These are phyloP conservation scores for Epichloe aotearoae DNA, from an alignment of 2,329 filamentous ascomycete species.

Conservation along the genomic window DNA sequence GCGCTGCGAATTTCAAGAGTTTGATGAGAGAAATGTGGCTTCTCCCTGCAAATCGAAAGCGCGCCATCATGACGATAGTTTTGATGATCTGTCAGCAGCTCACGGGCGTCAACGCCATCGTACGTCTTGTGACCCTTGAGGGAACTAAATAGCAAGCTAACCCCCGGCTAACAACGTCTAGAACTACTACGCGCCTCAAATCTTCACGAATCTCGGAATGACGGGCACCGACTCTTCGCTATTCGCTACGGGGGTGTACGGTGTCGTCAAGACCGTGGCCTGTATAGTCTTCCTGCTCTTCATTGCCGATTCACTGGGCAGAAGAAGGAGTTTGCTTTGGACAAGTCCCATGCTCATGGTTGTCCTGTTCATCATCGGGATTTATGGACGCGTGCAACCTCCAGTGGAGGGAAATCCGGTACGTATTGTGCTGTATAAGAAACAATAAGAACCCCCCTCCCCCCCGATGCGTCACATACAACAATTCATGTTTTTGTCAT, in stretches of 20 bases:
- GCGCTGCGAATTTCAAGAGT: constrained; percentile 39
- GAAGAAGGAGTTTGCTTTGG: constrained; percentile 47
- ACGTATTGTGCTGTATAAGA: constrained; percentile 6
- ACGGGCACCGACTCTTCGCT: constrained; percentile 41
- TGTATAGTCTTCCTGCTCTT: constrained; percentile 54
- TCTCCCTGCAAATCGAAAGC: constrained; percentile 48
- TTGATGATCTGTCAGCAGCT: constrained; percentile 60
- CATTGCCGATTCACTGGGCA: constrained; percentile 55
- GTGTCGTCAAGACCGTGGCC: constrained; percentile 54
- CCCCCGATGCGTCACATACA: too few relatives aligned
- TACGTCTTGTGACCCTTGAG: constrained; percentile 16
- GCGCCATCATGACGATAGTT: constrained; percentile 47
- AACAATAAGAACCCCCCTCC: too few relatives aligned
- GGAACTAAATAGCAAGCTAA: background rate
- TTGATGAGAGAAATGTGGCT: constrained; percentile 51
- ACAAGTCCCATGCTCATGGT: constrained; percentile 48
- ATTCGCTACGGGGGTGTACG: constrained; percentile 63
- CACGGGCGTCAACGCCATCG: constrained; percentile 44
- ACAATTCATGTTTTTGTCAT: background rate
- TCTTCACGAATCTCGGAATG: constrained; percentile 54
- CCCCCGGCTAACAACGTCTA: constrained; percentile 5
- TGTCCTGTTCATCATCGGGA: constrained; percentile 58
- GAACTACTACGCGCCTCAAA: constrained; percentile 57
- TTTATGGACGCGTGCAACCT: constrained; percentile 51
- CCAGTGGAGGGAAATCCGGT: constrained; percentile 37